Conservation (phyloP, 176 grass and related monocot species). For the Hordeum vulgare region DNA sequence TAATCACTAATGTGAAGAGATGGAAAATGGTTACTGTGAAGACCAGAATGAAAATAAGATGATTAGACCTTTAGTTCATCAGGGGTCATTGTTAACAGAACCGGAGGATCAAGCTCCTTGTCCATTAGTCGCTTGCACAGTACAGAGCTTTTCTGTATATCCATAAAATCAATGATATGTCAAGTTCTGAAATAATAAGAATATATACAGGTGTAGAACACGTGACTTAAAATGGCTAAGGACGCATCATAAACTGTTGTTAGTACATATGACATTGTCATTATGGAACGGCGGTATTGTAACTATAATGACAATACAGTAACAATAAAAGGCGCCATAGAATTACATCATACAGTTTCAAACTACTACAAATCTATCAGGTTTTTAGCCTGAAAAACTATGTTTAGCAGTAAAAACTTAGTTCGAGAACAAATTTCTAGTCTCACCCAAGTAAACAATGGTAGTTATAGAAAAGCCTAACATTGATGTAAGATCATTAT, state of each 20-base stretch:
- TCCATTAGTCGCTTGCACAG: slow-evolving; percentile 66
- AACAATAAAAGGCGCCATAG: background rate
- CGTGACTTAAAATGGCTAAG: background rate
- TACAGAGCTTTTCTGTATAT: slow-evolving; percentile 56
- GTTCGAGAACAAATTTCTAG: background rate
- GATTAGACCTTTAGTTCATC: slow-evolving; percentile 78
- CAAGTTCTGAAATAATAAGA: background rate
- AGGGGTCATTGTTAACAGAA: slow-evolving; percentile 79
- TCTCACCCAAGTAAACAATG: background rate
- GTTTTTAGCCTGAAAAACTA: background rate
- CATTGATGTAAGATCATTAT: background rate
- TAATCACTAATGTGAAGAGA: background rate
- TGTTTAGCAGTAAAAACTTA: background rate
- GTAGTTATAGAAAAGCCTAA: background rate
- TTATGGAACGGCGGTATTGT: background rate
- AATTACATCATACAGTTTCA: background rate
- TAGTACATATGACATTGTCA: background rate
- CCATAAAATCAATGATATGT: slow-evolving; percentile 6
- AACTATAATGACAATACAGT: background rate
- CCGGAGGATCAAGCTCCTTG: slow-evolving; percentile 70
- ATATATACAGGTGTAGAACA: background rate
- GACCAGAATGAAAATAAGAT: slow-evolving; percentile 11
- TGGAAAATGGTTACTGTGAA: background rate
- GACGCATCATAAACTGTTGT: background rate
- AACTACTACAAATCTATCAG: background rate